phyloP scores from a whole-genome alignment of 2,329 filamentous ascomycete species.

The Elsinoe fawcettii region DNA sequence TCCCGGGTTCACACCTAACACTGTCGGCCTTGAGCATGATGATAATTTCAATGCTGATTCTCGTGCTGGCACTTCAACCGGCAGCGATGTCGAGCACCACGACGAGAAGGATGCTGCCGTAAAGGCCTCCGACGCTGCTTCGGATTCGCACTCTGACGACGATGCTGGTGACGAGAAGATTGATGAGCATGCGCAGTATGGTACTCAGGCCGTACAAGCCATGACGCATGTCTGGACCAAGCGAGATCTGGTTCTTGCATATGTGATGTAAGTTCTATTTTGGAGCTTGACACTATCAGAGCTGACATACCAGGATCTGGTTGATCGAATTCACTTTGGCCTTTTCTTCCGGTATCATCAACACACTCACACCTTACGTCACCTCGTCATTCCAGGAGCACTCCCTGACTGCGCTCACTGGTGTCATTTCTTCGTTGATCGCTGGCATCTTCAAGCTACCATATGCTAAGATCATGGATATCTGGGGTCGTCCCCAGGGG shows the following conservation, averaged over 20 bases:
- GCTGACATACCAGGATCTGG: constrained; percentile 34
- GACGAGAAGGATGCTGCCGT: constrained; percentile 11
- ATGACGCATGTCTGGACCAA: constrained; percentile 36
- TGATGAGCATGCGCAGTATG: constrained; percentile 29
- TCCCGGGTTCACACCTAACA: background rate
- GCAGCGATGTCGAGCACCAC: constrained; percentile 15
- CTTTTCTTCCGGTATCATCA: constrained; percentile 36
- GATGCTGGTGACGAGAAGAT: constrained; percentile 14
- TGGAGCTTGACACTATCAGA: background rate
- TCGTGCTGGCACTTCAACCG: background rate
- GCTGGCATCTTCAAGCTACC: constrained; percentile 33
- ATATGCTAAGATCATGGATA: constrained; percentile 34
- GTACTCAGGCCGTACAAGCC: constrained; percentile 34
- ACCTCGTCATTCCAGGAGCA: constrained; percentile 30
- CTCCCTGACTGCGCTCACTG: constrained; percentile 31
- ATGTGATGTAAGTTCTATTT: constrained; percentile 29
- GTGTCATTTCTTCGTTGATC: constrained; percentile 31
- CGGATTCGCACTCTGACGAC: background rate
- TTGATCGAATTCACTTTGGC: constrained; percentile 45
- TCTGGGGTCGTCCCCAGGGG: constrained; percentile 36
- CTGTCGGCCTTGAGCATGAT: background rate
- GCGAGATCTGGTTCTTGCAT: constrained; percentile 31
- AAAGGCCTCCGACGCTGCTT: background rate
- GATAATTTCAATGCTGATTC: background rate
- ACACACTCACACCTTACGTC: constrained; percentile 36